These are phyloP conservation scores for Rhizopogon salebrosus DNA, from an alignment of 768 basidiomycete genomes.

Conservation along the genomic window DNA sequence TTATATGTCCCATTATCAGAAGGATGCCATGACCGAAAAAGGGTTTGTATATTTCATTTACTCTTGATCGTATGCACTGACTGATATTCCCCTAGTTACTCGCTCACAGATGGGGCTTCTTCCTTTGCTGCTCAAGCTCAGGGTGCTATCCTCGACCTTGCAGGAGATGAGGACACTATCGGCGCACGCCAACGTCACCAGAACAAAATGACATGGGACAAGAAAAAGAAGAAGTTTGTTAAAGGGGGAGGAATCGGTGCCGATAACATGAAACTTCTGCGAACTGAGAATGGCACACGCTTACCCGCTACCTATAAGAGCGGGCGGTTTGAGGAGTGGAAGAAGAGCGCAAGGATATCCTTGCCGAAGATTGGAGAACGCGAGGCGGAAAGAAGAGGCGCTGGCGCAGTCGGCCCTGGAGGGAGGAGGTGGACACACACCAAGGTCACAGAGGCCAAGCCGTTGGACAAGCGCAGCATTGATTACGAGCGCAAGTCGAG, in stretches of 20 bases:
- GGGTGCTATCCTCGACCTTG: conserved; percentile 75
- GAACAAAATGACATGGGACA: conserved; percentile 77
- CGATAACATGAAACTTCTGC: conserved; percentile 91
- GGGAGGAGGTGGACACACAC: conserved; percentile 74
- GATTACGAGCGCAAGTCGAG: conserved; percentile 73
- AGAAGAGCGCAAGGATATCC: conserved; percentile 63
- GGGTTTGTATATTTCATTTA: conserved; percentile 52
- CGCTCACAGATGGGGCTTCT: conserved; percentile 81
- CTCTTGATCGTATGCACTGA: neutral
- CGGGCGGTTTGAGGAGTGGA: conserved; percentile 96
- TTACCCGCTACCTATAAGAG: conserved; percentile 90
- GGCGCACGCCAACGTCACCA: conserved; percentile 52
- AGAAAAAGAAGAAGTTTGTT: conserved; percentile 92
- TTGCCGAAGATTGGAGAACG: conserved; percentile 82
- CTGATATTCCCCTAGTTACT: conserved; percentile 53
- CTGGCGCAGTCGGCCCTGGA: conserved; percentile 26
- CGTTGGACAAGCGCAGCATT: conserved; percentile 66
- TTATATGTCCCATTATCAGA: conserved; percentile 90
- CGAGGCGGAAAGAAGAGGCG: conserved; percentile 43
- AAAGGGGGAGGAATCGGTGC: conserved; percentile 81
- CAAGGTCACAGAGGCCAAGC: conserved; percentile 58
- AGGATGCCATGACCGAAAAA: conserved; percentile 81
- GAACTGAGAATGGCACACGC: conserved; percentile 86
- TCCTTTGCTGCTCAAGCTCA: conserved; percentile 82
- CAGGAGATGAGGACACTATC: conserved; percentile 66